These are phyloP conservation scores for Phoma herbarum DNA, from an alignment of 2,329 filamentous ascomycete species.

Conservation along the genomic window DNA sequence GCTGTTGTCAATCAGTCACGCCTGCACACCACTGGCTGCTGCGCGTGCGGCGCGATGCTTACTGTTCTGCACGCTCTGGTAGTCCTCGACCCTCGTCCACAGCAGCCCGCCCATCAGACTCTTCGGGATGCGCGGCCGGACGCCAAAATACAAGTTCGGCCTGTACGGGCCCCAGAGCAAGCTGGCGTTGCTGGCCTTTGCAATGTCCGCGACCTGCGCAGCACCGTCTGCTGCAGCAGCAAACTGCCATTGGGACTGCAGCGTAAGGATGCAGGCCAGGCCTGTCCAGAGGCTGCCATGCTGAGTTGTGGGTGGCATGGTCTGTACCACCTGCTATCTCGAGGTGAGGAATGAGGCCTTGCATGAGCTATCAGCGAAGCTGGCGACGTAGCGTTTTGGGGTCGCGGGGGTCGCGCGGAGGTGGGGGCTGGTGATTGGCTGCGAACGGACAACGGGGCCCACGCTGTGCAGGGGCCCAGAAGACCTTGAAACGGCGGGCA, in stretches of 20 bases:
- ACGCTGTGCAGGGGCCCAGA: neutral
- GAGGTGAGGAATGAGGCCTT: conserved; percentile 21
- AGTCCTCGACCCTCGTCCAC: conserved; percentile 88
- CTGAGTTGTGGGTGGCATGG: conserved; percentile 39
- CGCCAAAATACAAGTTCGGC: conserved; percentile 92
- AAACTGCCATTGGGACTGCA: conserved; percentile 34
- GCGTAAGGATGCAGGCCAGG: conserved; percentile 32
- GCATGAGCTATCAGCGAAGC: conserved; percentile 24
- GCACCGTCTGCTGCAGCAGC: conserved; percentile 45
- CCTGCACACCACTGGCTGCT: too few relatives aligned
- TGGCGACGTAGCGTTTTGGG: conserved; percentile 32
- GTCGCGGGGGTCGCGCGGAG: conserved; percentile 25
- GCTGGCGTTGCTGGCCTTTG: conserved; percentile 74
- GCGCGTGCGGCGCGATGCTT: too few relatives aligned
- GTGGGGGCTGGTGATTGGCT: conserved; percentile 30
- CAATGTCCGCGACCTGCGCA: conserved; percentile 49
- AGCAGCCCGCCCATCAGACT: conserved; percentile 84
- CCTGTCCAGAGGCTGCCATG: conserved; percentile 32
- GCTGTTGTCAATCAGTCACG: too few relatives aligned
- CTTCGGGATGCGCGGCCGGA: conserved; percentile 81
- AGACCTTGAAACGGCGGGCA: neutral
- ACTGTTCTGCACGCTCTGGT: conserved; percentile 78
- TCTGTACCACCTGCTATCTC: conserved; percentile 23
- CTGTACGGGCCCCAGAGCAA: conserved; percentile 96
- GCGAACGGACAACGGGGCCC: neutral